A percentile compares a stretch with the other conserved stretches of the same genome.
Evolutionary conservation across 176 grass and related monocot species (phyloP).

Genomic region (Bromus sterilis): DNA sequence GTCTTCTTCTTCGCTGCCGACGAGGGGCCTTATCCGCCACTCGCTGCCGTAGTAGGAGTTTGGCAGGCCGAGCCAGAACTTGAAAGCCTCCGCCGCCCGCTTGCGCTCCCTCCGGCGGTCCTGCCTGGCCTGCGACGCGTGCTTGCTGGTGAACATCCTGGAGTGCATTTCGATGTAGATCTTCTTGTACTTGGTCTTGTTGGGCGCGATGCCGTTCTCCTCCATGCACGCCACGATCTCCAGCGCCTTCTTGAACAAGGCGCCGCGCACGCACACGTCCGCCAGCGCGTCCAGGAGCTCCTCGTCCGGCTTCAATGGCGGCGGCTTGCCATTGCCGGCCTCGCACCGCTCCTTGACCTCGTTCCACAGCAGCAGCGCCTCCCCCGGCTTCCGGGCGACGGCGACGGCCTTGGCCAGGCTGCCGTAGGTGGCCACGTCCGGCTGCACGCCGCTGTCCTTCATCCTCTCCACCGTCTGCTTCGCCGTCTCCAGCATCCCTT

Average conservation of each 20-base stretch:
- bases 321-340: not conserved
- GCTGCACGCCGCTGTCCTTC: conserved; percentile 44
- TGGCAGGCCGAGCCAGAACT: conserved; percentile 92
- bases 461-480: conserved; percentile 69
- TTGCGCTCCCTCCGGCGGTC: conserved; percentile 62
- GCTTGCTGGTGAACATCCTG: conserved; percentile 84
- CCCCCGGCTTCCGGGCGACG: conserved; percentile 57
- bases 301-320: conserved; percentile 46
- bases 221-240: conserved; percentile 98
- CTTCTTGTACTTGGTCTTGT: conserved; percentile 94
- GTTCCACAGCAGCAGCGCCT: conserved; percentile 83
- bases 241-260: conserved; percentile 84
- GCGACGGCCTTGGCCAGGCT: conserved; percentile 73
- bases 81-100: conserved; percentile 79
- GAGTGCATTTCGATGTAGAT: conserved; percentile 95
- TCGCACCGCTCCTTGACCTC: conserved; percentile 69
- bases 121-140: conserved; percentile 79
- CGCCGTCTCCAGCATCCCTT: conserved; percentile 47
- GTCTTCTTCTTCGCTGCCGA: not conserved
- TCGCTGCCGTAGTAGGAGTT: conserved; percentile 85
- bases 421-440: conserved; percentile 69
- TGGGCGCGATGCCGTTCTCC: conserved; percentile 72
- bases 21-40: conserved; percentile 27
- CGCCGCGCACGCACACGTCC: conserved; percentile 81
- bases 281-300: conserved; percentile 67